Evolutionary conservation across 345 rosid genomes (phyloP).

Genomic region (Arabidopsis thaliana): DNA sequence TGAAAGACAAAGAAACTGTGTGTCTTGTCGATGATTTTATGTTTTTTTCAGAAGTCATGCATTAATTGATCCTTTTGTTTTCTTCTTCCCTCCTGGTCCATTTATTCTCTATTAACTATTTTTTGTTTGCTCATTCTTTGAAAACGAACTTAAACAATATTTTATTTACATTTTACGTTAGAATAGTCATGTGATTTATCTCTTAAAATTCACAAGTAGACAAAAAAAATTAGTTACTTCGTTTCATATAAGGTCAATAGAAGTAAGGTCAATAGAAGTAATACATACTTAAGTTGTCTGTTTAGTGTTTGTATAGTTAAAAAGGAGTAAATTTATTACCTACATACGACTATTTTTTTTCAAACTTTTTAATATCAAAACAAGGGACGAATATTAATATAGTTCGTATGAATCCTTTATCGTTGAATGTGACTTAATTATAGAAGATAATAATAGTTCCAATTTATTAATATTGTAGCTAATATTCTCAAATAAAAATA

Average conservation of each 20-base stretch:
- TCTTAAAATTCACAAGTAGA: conserved; percentile 13
- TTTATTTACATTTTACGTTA: conserved; percentile 13
- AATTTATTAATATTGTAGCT: background rate
- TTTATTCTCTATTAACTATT: conserved; percentile 21
- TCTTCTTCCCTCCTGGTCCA: conserved; percentile 26
- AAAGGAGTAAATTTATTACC: background rate
- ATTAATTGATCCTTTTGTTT: conserved; percentile 37
- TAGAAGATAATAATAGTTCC: background rate
- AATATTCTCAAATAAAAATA: background rate
- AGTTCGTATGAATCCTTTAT: background rate
- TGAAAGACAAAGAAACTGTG: conserved; percentile 40
- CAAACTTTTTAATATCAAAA: background rate
- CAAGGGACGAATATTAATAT: background rate
- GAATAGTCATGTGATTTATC: conserved; percentile 1
- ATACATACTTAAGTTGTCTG: background rate
- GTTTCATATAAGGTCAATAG: conserved; percentile 6
- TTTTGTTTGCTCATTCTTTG: conserved; percentile 37
- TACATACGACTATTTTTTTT: background rate
- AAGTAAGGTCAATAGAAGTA: conserved; percentile 25
- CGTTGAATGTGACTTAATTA: background rate
- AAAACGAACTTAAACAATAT: conserved; percentile 23
- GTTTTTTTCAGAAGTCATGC: conserved; percentile 34
- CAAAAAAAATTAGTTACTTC: conserved; percentile 1
- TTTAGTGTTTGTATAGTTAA: background rate
- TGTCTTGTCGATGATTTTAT: conserved; percentile 34